Evolutionary conservation across 208 protist species (phyloP).

Genomic region (Crithidia mellificae): DNA sequence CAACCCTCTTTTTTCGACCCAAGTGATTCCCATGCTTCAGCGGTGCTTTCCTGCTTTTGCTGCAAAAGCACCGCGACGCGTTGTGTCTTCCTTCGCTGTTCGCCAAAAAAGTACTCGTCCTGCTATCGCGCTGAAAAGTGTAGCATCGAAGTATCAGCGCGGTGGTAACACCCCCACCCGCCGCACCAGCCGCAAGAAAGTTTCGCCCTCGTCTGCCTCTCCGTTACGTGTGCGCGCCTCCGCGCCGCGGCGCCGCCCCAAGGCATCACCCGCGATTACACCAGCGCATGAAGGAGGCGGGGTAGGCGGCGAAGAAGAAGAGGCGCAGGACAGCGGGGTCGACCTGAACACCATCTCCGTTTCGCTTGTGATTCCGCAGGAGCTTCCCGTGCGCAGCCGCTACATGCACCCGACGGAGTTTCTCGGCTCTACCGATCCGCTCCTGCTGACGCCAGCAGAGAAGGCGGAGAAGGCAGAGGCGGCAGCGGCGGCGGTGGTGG

Average conservation of each 20-base stretch:
- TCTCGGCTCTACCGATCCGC: conserved; percentile 31
- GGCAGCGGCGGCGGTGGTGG: not conserved
- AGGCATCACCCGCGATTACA: too few relatives aligned
- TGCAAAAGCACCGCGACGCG: not conserved
- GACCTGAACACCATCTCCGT: conserved; percentile 11
- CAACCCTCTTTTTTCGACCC: too few relatives aligned
- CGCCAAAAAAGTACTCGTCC: not conserved
- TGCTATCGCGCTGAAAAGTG: too few relatives aligned
- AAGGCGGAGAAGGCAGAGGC: conserved; percentile 9
- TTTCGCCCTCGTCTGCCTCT: too few relatives aligned
- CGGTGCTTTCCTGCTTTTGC: not conserved
- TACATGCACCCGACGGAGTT: conserved; percentile 31
- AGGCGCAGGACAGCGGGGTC: too few relatives aligned
- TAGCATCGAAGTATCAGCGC: too few relatives aligned
- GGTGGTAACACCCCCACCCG: too few relatives aligned
- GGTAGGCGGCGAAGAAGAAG: too few relatives aligned
- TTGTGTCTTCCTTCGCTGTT: not conserved
- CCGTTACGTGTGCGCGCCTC: too few relatives aligned
- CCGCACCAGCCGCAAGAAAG: too few relatives aligned
- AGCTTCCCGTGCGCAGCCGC: conserved; percentile 26
- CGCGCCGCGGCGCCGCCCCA: too few relatives aligned
- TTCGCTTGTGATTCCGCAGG: conserved; percentile 14
- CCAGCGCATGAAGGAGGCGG: too few relatives aligned
- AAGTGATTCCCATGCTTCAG: not conserved
- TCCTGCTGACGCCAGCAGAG: conserved; percentile 26